Evolutionary conservation across 805 yeast genomes (phyloP).

Genomic region (Teunomyces stri): DNA sequence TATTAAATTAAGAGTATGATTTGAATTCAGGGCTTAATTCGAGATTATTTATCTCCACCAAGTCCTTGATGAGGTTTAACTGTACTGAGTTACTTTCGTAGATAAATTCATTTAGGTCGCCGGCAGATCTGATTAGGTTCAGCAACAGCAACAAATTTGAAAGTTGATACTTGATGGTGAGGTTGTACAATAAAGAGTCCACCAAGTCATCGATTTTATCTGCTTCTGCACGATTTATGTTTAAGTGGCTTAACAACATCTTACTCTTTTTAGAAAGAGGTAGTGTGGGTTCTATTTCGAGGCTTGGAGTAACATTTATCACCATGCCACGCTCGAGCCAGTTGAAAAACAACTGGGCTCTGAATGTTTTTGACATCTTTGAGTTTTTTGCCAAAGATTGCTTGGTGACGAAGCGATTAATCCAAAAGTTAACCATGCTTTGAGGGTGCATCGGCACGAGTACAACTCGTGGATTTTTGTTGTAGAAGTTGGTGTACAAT

Average conservation of each 20-base stretch:
- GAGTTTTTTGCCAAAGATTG: conserved; percentile 1
- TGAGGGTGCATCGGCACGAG: conserved; percentile 36
- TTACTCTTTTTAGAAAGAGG: neutral
- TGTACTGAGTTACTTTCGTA: conserved; percentile 17
- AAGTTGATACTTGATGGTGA: conserved; percentile 45
- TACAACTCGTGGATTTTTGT: conserved; percentile 14
- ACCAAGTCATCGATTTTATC: conserved; percentile 63
- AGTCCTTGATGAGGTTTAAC: conserved; percentile 13
- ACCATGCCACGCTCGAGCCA: conserved; percentile 1
- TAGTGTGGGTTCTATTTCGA: neutral
- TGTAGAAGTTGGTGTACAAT: conserved; percentile 29
- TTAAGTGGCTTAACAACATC: neutral
- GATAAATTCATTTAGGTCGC: conserved; percentile 25
- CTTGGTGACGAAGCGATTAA: conserved; percentile 31
- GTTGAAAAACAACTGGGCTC: conserved; percentile 13
- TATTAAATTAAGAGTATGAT: neutral
- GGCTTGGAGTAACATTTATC: conserved; percentile 1
- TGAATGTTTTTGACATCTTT: conserved; percentile 11
- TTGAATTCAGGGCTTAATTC: conserved; percentile 11
- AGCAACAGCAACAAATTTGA: conserved; percentile 18
- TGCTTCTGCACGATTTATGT: neutral
- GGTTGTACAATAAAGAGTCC: conserved; percentile 62
- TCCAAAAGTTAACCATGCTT: conserved; percentile 38
- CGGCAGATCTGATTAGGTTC: conserved; percentile 11
- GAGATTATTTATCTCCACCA: conserved; percentile 13